phyloP scores from a whole-genome alignment of 140 eudicot genomes.

The Bidens hawaiensis region DNA sequence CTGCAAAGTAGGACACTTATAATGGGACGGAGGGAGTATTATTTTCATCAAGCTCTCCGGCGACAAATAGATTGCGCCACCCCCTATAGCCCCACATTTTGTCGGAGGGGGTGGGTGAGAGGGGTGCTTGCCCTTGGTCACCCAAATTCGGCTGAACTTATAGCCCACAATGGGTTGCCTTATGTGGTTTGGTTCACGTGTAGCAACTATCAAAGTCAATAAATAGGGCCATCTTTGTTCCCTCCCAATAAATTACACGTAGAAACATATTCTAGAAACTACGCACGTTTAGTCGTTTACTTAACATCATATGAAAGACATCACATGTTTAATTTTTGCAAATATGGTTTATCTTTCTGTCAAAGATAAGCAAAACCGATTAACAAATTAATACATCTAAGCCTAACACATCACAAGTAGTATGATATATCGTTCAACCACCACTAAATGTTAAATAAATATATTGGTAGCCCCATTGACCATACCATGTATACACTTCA shows the following conservation, averaged over 20 bases:
- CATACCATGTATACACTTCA: constrained; percentile 17
- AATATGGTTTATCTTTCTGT: too few relatives aligned
- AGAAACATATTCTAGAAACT: background rate
- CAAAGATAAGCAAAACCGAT: constrained; percentile 3
- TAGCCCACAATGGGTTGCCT: too few relatives aligned
- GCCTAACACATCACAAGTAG: constrained; percentile 1
- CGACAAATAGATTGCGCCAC: too few relatives aligned
- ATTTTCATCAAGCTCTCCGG: too few relatives aligned
- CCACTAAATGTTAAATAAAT: background rate
- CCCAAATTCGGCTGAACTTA: too few relatives aligned
- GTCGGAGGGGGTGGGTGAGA: too few relatives aligned
- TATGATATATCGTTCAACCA: constrained; percentile 3
- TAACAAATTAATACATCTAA: background rate
- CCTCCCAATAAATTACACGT: background rate
- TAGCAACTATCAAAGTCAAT: background rate
- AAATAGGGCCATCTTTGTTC: background rate
- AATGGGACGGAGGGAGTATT: too few relatives aligned
- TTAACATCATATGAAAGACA: background rate
- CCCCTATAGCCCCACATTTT: too few relatives aligned
- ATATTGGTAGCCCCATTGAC: background rate
- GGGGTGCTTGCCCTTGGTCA: too few relatives aligned
- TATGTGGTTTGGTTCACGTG: background rate
- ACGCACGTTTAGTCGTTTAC: background rate
- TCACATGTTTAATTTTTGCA: too few relatives aligned
- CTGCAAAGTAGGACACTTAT: too few relatives aligned